A percentile compares a stretch with the other conserved stretches of the same genome.
phyloP scores from a whole-genome alignment of 805 yeast genomes.

The Myxozyma sirexii region DNA sequence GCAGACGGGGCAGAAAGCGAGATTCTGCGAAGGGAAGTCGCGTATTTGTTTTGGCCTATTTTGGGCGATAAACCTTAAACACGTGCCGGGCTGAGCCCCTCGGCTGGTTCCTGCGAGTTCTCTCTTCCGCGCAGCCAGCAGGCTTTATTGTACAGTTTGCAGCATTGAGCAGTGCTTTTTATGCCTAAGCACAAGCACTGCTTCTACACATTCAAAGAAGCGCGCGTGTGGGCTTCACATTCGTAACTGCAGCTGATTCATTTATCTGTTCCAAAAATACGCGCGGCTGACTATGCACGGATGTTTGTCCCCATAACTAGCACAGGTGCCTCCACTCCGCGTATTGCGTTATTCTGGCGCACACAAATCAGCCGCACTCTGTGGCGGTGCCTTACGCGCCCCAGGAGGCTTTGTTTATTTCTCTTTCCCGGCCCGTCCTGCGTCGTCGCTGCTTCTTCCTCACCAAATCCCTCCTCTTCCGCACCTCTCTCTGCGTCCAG shows the following conservation, averaged over 20 bases:
- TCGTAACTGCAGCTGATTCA: too few species aligned
- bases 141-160: too few species aligned
- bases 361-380: neutral
- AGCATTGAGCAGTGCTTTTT: too few species aligned
- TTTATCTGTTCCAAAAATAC: too few species aligned
- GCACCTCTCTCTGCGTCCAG: neutral
- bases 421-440: too few species aligned
- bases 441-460: neutral
- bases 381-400: neutral
- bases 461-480: neutral
- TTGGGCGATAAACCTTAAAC: neutral
- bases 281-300: too few species aligned
- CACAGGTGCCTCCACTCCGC: neutral
- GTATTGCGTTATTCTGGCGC: neutral
- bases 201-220: too few species aligned
- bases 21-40: neutral
- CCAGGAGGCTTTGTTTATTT: constrained; percentile 2
- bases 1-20: neutral
- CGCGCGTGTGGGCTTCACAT: too few species aligned
- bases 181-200: too few species aligned
- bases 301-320: neutral
- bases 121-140: too few species aligned
- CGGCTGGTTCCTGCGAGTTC: neutral
- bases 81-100: neutral
- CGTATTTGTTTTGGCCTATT: neutral